Percentiles rank a stretch among this genome's conserved stretches.
phyloP scores from a whole-genome alignment of 495 filamentous ascomycete genomes.

The Immersiella caudata region DNA sequence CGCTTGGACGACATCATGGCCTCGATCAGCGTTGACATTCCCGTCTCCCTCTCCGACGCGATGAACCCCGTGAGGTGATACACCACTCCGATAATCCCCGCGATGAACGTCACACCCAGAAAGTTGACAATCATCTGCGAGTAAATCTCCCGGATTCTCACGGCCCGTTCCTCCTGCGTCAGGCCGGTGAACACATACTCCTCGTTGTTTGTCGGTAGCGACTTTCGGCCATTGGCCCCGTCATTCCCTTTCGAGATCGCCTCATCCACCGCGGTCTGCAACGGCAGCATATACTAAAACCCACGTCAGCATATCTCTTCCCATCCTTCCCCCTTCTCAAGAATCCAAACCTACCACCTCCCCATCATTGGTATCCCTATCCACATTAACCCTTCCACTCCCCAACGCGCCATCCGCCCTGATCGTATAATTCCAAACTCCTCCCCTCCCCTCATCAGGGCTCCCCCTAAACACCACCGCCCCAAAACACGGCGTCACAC shows the following conservation, averaged over 20 bases:
- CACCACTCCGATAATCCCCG: constrained; percentile 66
- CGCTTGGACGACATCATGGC: constrained; percentile 74
- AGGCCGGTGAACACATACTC: constrained; percentile 75
- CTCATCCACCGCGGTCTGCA: too few relatives aligned
- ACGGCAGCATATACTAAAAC: too few relatives aligned
- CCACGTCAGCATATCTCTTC: too few relatives aligned
- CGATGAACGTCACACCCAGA: constrained; percentile 68
- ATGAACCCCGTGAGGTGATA: constrained; percentile 80
- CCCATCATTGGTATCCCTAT: constrained; percentile 62
- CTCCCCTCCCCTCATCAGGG: constrained; percentile 64
- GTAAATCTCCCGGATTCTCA: constrained; percentile 64
- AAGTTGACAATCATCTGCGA: constrained; percentile 69
- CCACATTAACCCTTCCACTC: constrained; percentile 57
- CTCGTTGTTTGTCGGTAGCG: constrained; percentile 51
- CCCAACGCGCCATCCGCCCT: constrained; percentile 69
- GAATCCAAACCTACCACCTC: constrained; percentile 59
- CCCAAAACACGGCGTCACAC: constrained; percentile 71
- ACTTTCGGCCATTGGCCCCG: constrained; percentile 38
- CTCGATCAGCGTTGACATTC: constrained; percentile 78
- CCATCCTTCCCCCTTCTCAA: too few relatives aligned
- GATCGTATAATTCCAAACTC: constrained; percentile 84
- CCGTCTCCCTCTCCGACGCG: constrained; percentile 74
- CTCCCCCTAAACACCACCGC: constrained; percentile 75
- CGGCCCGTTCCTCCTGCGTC: constrained; percentile 64
- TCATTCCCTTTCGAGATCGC: constrained; percentile 63